These are phyloP conservation scores for Chlorella sp. DNA, from an alignment of 139 green algal genomes.

Conservation along the genomic window DNA sequence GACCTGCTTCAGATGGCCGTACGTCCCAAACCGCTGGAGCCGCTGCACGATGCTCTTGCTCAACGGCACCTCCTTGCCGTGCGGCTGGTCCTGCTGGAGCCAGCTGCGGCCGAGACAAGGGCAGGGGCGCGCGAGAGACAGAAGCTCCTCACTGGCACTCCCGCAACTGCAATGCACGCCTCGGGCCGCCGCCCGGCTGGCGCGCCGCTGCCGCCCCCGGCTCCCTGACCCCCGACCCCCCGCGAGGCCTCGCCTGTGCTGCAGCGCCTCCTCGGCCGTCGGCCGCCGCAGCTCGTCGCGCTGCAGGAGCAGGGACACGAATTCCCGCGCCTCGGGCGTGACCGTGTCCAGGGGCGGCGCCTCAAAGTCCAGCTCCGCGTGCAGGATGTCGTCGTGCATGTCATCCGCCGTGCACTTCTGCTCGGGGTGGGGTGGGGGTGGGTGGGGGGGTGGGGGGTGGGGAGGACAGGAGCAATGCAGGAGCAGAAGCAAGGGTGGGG, in stretches of 20 bases:
- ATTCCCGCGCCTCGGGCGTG: conserved; percentile 5
- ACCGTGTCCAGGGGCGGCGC: conserved; percentile 54
- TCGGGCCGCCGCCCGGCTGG: too few relatives aligned
- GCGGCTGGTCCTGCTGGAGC: conserved; percentile 4
- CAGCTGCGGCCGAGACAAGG: conserved; percentile 30
- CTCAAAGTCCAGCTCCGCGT: conserved; percentile 67
- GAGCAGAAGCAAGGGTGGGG: too few relatives aligned
- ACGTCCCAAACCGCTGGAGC: conserved; percentile 91
- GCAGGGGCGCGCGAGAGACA: too few relatives aligned
- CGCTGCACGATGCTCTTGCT: conserved; percentile 61
- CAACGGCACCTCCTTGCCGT: conserved; percentile 14
- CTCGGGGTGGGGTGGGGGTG: too few relatives aligned
- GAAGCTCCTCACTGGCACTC: too few relatives aligned
- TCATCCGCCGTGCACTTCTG: not conserved
- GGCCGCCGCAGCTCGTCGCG: conserved; percentile 58
- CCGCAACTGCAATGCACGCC: too few relatives aligned
- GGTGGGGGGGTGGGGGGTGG: too few relatives aligned
- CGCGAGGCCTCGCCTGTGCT: conserved; percentile 52
- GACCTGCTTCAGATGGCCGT: conserved; percentile 88
- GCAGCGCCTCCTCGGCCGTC: conserved; percentile 60
- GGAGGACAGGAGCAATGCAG: too few relatives aligned
- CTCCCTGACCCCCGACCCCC: too few relatives aligned
- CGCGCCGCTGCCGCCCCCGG: too few relatives aligned
- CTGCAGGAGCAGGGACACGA: conserved; percentile 46
- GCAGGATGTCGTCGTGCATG: conserved; percentile 45